Percentiles rank a stretch among this genome's conserved stretches.
Evolutionary conservation across 257 asterid genomes (phyloP).

Genomic region (Fraxinus anomala): DNA sequence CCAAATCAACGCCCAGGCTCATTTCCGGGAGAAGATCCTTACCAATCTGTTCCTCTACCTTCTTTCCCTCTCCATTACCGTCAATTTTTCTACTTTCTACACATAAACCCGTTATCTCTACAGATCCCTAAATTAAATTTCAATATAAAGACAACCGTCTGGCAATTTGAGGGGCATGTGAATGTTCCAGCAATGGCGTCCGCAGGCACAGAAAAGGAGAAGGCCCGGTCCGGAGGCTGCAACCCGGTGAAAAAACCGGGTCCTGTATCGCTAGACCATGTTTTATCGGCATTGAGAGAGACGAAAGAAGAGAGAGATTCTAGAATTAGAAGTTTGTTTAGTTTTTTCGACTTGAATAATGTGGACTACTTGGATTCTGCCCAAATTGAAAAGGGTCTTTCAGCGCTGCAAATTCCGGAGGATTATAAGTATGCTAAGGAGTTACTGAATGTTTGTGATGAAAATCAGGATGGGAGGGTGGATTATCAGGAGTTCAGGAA

Average conservation of each 20-base stretch:
- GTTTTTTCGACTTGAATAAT: conserved; percentile 71
- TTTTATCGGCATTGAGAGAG: conserved; percentile 77
- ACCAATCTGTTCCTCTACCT: conserved; percentile 21
- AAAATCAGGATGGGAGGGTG: conserved; percentile 89
- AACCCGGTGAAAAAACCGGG: conserved; percentile 86
- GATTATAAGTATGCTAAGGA: conserved; percentile 97
- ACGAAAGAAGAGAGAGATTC: conserved; percentile 79
- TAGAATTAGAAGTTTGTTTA: conserved; percentile 70
- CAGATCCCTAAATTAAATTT: conserved; percentile 37
- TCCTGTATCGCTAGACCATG: conserved; percentile 86
- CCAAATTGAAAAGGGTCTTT: conserved; percentile 78
- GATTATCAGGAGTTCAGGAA: conserved; percentile 88
- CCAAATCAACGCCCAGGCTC: conserved; percentile 42
- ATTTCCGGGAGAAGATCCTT: conserved; percentile 43
- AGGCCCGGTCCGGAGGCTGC: conserved; percentile 63
- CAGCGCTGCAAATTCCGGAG: conserved; percentile 86
- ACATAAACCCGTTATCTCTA: background rate
- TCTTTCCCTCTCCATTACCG: conserved; percentile 16
- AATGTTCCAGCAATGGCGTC: conserved; percentile 52
- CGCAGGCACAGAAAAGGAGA: conserved; percentile 26
- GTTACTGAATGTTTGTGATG: conserved; percentile 77
- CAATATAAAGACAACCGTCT: background rate
- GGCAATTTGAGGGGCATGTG: conserved; percentile 45
- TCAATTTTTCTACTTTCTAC: background rate
- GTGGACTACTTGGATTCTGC: conserved; percentile 73